Evolutionary conservation across 1,139 yeast genomes (phyloP).

Genomic region (Geotrichum histeridarum): DNA sequence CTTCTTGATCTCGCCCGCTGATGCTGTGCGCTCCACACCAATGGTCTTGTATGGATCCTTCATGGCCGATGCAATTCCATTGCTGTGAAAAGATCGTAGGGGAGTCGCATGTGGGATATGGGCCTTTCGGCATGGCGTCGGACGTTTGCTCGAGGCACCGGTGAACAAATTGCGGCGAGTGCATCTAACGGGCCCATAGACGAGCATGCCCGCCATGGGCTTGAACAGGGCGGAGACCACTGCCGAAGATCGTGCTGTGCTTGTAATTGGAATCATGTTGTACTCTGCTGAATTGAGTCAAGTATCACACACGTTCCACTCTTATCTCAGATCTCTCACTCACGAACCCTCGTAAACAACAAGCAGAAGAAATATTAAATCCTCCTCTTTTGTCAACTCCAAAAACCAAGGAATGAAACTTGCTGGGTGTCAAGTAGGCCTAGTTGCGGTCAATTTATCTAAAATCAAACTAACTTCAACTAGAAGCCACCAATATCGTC

Average conservation of each 20-base stretch:
- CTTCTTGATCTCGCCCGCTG: constrained; percentile 81
- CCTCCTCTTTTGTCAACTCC: too few relatives aligned
- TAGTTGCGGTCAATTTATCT: too few relatives aligned
- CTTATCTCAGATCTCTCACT: too few relatives aligned
- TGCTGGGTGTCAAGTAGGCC: too few relatives aligned
- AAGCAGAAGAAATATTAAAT: too few relatives aligned
- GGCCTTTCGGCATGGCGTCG: background rate
- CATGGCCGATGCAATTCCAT: constrained; percentile 23
- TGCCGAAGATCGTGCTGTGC: background rate
- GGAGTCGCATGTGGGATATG: background rate
- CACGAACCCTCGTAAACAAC: too few relatives aligned
- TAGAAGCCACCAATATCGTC: too few relatives aligned
- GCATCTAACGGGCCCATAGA: background rate
- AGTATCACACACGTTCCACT: too few relatives aligned
- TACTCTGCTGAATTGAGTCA: background rate
- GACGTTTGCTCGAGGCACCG: background rate
- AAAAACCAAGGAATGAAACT: too few relatives aligned
- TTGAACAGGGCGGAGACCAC: background rate
- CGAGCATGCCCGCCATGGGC: background rate
- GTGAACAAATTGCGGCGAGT: background rate
- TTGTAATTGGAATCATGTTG: background rate
- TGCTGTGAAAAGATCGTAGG: constrained; percentile 2
- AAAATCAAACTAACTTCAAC: too few relatives aligned
- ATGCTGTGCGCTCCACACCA: constrained; percentile 70
- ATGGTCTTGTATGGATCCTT: constrained; percentile 79